Evolutionary conservation across 2,329 filamentous ascomycete genomes (phyloP).

Genomic region (Penicillium sp.): DNA sequence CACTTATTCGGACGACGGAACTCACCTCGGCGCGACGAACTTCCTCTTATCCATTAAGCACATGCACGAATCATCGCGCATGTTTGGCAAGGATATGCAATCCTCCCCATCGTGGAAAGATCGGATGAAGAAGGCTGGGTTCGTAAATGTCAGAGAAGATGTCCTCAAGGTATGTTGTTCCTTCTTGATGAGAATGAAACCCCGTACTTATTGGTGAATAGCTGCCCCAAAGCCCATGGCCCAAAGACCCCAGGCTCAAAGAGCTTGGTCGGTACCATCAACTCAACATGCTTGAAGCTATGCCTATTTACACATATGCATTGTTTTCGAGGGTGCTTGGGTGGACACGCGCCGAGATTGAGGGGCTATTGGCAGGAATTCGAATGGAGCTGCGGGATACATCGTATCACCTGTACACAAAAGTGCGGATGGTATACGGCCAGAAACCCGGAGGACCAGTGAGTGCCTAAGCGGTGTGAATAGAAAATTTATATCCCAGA

Average conservation of each 20-base stretch:
- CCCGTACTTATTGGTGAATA: conserved; percentile 13
- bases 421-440: conserved; percentile 32
- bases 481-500: not conserved
- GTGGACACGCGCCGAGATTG: conserved; percentile 38
- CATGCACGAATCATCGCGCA: conserved; percentile 28
- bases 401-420: conserved; percentile 38
- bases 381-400: conserved; percentile 39
- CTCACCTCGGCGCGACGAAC: conserved; percentile 26
- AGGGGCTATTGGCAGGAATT: conserved; percentile 40
- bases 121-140: conserved; percentile 52
- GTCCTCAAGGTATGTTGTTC: conserved; percentile 39
- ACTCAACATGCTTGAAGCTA: conserved; percentile 37
- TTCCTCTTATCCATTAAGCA: conserved; percentile 29
- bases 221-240: conserved; percentile 54
- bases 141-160: conserved; percentile 52
- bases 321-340: conserved; percentile 42
- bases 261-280: conserved; percentile 47
- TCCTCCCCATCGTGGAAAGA: conserved; percentile 38
- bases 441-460: conserved; percentile 20
- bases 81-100: conserved; percentile 35
- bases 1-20: conserved; percentile 67
- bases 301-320: conserved; percentile 37
- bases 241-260: conserved; percentile 52
- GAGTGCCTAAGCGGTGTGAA: not conserved
- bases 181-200: too few relatives aligned